Evolutionary conservation across 352 stramenopile species (phyloP).

Genomic region (Phytophthora constricta): DNA sequence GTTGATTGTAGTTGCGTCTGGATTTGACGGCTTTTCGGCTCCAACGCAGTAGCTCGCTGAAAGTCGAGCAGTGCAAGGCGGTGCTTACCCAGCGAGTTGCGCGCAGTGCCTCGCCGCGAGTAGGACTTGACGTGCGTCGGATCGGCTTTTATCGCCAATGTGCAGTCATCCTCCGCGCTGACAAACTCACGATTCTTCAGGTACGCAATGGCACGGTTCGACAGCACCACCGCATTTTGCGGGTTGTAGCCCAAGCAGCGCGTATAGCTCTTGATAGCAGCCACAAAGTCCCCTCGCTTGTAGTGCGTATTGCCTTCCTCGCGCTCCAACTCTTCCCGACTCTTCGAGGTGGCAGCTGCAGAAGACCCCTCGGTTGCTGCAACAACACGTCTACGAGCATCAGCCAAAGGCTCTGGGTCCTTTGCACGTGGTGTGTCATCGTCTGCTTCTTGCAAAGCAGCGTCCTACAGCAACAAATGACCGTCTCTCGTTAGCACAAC

Average conservation of each 20-base stretch:
- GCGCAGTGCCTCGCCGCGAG: slow-evolving; percentile 80
- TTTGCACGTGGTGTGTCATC: not conserved
- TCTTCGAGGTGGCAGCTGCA: slow-evolving; percentile 15
- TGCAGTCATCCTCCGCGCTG: slow-evolving; percentile 92
- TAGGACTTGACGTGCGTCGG: slow-evolving; percentile 87
- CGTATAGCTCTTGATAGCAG: slow-evolving; percentile 91
- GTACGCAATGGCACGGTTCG: slow-evolving; percentile 92
- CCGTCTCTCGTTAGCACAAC: not conserved
- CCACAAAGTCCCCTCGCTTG: slow-evolving; percentile 83
- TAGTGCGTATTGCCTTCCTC: slow-evolving; percentile 95
- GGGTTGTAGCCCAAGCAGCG: slow-evolving; percentile 77
- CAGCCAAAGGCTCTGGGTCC: not conserved
- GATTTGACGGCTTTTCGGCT: slow-evolving; percentile 81
- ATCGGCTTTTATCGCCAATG: slow-evolving; percentile 82
- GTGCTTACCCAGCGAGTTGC: slow-evolving; percentile 89
- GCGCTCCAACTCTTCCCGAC: slow-evolving; percentile 76
- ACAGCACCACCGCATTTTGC: slow-evolving; percentile 78
- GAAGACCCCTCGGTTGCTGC: slow-evolving; percentile 11
- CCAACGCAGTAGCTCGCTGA: slow-evolving; percentile 56
- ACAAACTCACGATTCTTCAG: slow-evolving; percentile 88
- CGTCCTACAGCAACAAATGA: slow-evolving; percentile 40
- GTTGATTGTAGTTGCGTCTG: slow-evolving; percentile 63
- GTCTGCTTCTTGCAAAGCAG: slow-evolving; percentile 54
- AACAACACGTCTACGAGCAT: slow-evolving; percentile 7
- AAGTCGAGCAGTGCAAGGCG: slow-evolving; percentile 87